phyloP scores from a whole-genome alignment of 2,329 filamentous ascomycete species.

The Monilinia vaccinii-corymbosi region DNA sequence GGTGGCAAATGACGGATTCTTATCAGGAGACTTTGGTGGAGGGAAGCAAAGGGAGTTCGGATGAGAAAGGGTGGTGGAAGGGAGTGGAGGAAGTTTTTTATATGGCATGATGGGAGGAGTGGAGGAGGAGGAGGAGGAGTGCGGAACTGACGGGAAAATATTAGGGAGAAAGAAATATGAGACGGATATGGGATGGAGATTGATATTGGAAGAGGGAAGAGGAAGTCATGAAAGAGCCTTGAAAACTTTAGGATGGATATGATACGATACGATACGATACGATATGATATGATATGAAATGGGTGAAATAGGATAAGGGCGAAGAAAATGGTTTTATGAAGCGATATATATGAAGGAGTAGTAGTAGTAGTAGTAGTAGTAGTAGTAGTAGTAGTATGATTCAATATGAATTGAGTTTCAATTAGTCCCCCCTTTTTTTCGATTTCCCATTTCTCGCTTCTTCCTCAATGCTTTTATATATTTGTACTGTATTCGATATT shows the following conservation, averaged over 20 bases:
- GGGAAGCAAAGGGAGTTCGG: slow-evolving; percentile 49
- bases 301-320: neutral
- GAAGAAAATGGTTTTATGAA: neutral
- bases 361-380: no score
- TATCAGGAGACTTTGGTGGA: slow-evolving; percentile 60
- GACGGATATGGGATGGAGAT: neutral
- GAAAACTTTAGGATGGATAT: neutral
- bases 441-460: neutral
- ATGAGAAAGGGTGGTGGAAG: slow-evolving; percentile 60
- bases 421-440: neutral
- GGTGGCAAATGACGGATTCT: slow-evolving; percentile 73
- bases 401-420: neutral
- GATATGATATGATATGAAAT: neutral
- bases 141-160: neutral
- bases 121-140: neutral
- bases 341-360: no score
- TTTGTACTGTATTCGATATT: no score
- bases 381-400: no score
- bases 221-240: neutral
- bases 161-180: no score
- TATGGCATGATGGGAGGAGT: slow-evolving; percentile 33
- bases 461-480: neutral
- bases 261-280: neutral
- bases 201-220: neutral
- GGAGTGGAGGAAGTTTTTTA: slow-evolving; percentile 62